A percentile compares a stretch with the other conserved stretches of the same genome.
These are phyloP conservation scores for Geotrichum aggregatum DNA, from an alignment of 1,139 yeast genomes.

Conservation along the genomic window DNA sequence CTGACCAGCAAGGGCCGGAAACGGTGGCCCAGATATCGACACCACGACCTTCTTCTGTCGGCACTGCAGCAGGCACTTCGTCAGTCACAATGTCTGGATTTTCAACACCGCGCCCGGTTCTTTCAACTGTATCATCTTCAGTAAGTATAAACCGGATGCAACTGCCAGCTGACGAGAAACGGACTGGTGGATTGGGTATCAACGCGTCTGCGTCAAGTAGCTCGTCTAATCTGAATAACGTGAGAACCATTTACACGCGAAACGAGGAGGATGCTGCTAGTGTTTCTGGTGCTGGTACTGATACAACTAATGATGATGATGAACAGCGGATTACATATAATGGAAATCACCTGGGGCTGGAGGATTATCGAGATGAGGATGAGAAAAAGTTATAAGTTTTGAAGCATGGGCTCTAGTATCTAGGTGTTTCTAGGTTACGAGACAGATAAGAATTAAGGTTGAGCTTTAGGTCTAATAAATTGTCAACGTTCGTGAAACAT, in stretches of 20 bases:
- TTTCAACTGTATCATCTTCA: conserved; percentile 5
- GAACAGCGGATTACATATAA: conserved; percentile 45
- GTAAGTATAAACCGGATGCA: neutral
- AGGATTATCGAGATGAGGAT: conserved; percentile 32
- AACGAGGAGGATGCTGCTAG: conserved; percentile 23
- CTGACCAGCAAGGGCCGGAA: conserved; percentile 1
- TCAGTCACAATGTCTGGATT: conserved; percentile 8
- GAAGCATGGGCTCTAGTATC: neutral
- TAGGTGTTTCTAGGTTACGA: no score
- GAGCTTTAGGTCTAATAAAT: no score
- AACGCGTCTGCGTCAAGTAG: conserved; percentile 11
- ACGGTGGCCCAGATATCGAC: no score
- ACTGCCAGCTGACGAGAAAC: no score
- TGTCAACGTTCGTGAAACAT: no score
- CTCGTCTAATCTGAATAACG: conserved; percentile 14
- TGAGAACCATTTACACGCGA: conserved; percentile 12
- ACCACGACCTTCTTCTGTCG: neutral
- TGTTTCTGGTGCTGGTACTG: no score
- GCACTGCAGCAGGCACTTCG: neutral
- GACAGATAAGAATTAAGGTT: no score
- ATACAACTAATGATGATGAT: conserved; percentile 27
- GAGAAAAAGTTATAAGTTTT: conserved; percentile 3
- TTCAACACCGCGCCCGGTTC: conserved; percentile 3
- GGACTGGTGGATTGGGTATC: conserved; percentile 1
- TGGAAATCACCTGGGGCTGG: conserved; percentile 46